Base-by-base conservation (phyloP, 2,329 filamentous ascomycete genomes). In the Epicoccum nigrum region DNA sequence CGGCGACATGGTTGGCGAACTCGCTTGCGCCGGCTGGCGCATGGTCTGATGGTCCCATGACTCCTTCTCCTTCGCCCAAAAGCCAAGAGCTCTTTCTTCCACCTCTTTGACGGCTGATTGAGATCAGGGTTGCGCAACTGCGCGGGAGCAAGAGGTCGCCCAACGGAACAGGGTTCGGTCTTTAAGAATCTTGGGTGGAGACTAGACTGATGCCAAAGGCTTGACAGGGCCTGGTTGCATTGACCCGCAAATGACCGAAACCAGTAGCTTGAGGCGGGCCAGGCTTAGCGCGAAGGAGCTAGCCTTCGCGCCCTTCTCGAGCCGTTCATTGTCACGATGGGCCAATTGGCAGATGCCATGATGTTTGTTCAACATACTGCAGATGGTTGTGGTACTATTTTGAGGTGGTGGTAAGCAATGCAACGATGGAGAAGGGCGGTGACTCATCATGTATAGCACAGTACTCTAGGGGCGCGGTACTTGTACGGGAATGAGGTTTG, bases 1-100 rank as follows among this genome's bases (percentile, higher is more conserved):
- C 60, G 9, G 62, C 49, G 34, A 67, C 57, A 33, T 68, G 57
- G 42, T 58, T 61, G 33, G 58, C 58, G 48, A 59, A 56, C 19
- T 63, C 63, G 15, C 23, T 52, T 42, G 43, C 21, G 27, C 38
- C 38, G 16, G 40, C 35, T 5, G 34, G 49, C 15, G 23, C 23
- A 4, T 25, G 2, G 6, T 25, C 23, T 9, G 23, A 25, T 6
- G 23, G 23, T 25, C 1, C 23, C 23, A 25, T 25, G 23, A 9
- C 23, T 25, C 9, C 23, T 25, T 6, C 6, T 25, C 6, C 23
- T 25, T 25, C 23, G 6, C 23, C 23, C 23, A 25, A 25, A 9
- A 31, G 35, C 13, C 35, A n/a, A n/a, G n/a, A n/a, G n/a, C 30
- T 34, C 40, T 30, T n/a, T 25, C 41, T 51, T n/a, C 38, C 41